Percentiles rank a stretch among this genome's conserved stretches.
These are phyloP conservation scores for Rhododendron vialii DNA, from an alignment of 148 eudicot species.

Conservation along the genomic window DNA sequence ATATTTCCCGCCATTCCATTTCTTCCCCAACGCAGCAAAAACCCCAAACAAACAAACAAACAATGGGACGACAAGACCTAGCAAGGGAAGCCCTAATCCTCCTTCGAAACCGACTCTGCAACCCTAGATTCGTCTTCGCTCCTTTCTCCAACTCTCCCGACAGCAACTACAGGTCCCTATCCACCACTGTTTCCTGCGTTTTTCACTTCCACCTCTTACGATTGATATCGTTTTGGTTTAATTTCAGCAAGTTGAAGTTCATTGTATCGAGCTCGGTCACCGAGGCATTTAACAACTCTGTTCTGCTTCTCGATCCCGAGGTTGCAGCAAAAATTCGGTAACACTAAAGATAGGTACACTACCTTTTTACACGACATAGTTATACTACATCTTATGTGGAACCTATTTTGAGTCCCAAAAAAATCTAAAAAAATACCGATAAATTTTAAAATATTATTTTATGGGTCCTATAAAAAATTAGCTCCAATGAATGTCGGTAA, in stretches of 20 bases:
- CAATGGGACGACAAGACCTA: slow-evolving; percentile 23
- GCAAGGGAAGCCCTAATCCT: slow-evolving; percentile 52
- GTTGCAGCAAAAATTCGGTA: slow-evolving; percentile 77
- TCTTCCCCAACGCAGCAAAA: not conserved
- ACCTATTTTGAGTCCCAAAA: no score
- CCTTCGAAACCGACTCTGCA: slow-evolving; percentile 48
- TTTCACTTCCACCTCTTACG: not conserved
- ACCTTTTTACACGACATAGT: no score
- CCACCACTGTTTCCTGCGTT: no score
- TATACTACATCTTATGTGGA: no score
- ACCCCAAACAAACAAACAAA: not conserved
- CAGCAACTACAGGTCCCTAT: slow-evolving; percentile 54
- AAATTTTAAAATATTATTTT: no score
- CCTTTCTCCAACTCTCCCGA: slow-evolving; percentile 48
- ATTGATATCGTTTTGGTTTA: not conserved
- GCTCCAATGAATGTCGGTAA: no score
- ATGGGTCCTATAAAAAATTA: no score
- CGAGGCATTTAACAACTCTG: slow-evolving; percentile 86
- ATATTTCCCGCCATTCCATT: not conserved
- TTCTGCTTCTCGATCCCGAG: slow-evolving; percentile 88
- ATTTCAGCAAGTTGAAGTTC: slow-evolving; percentile 77
- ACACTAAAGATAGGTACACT: no score
- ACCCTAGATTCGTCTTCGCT: slow-evolving; percentile 49
- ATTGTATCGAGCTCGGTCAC: slow-evolving; percentile 67
- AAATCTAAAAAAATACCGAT: no score